Conservation (phyloP, 1,284 basidiomycete genomes). For the Pseudozyma hubeiensis region DNA sequence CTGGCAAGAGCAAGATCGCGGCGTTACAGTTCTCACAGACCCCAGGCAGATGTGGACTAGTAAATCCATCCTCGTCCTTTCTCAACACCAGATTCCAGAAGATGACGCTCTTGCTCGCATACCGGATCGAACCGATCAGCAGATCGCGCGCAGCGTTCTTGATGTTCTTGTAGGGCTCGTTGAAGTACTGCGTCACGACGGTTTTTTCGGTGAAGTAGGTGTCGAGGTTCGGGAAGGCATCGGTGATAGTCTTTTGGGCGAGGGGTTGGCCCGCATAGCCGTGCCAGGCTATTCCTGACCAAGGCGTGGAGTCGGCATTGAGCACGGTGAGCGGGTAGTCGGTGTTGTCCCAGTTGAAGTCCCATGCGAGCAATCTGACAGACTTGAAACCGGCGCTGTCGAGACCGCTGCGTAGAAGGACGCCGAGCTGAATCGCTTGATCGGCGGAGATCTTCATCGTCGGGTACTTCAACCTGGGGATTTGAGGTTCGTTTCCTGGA, state of each 20-base stretch:
- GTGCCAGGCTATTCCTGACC: constrained; percentile 54
- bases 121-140: constrained; percentile 49
- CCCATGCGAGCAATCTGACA: constrained; percentile 37
- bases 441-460: constrained; percentile 31
- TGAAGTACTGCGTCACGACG: constrained; percentile 45
- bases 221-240: constrained; percentile 44
- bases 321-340: constrained; percentile 38
- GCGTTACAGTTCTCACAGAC: constrained; percentile 55
- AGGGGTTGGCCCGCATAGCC: constrained; percentile 49
- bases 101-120: constrained; percentile 25
- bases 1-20: constrained; percentile 46
- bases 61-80: constrained; percentile 55
- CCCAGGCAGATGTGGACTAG: constrained; percentile 44
- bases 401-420: constrained; percentile 21
- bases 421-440: constrained; percentile 35
- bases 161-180: constrained; percentile 59
- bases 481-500: constrained; percentile 51
- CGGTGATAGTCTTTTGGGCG: constrained; percentile 29
- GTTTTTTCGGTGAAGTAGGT: constrained; percentile 54
- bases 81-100: constrained; percentile 54
- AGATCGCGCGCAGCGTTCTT: constrained; percentile 42
- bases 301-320: constrained; percentile 27
- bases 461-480: constrained; percentile 35
- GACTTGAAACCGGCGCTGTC: constrained; percentile 27
- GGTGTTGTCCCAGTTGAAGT: constrained; percentile 54